These are phyloP conservation scores for Suillus americanus DNA, from an alignment of 768 basidiomycete genomes.

Conservation along the genomic window DNA sequence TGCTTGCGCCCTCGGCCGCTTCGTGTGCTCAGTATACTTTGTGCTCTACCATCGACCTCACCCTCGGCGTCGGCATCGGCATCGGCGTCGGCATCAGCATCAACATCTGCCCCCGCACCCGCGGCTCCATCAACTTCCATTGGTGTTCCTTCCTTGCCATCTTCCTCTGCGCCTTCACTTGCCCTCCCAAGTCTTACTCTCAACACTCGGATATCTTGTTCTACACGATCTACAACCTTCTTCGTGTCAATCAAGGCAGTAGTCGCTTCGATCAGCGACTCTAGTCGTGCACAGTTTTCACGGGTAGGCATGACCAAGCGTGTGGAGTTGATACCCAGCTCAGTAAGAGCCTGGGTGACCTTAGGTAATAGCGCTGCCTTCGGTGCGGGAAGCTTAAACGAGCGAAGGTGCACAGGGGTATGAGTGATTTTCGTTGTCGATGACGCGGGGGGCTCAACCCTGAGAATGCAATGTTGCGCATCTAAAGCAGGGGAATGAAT, in stretches of 20 bases:
- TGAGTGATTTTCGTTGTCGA: slow-evolving; percentile 71
- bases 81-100: slow-evolving; percentile 4
- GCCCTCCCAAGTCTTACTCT: slow-evolving; percentile 58
- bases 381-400: slow-evolving; percentile 79
- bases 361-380: slow-evolving; percentile 75
- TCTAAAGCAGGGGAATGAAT: slow-evolving; percentile 42
- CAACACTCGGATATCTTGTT: slow-evolving; percentile 78
- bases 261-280: slow-evolving; percentile 71
- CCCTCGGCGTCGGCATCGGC: slow-evolving; percentile 18
- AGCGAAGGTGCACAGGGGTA: slow-evolving; percentile 79
- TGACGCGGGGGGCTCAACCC: slow-evolving; percentile 55
- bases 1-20: slow-evolving; percentile 61
- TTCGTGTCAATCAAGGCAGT: slow-evolving; percentile 84
- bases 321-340: slow-evolving; percentile 70
- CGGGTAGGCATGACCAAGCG: slow-evolving; percentile 94
- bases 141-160: slow-evolving; percentile 38
- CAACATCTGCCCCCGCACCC: slow-evolving; percentile 15
- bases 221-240: slow-evolving; percentile 80
- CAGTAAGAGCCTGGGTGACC: slow-evolving; percentile 71
- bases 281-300: slow-evolving; percentile 72
- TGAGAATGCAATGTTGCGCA: slow-evolving; percentile 68
- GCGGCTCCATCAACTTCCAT: slow-evolving; percentile 50
- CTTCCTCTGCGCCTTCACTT: slow-evolving; percentile 41
- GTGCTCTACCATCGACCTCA: slow-evolving; percentile 57
- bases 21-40: slow-evolving; percentile 61